A percentile compares a stretch with the other conserved stretches of the same genome.
These are phyloP conservation scores for Colletotrichum sp. DNA, from an alignment of 2,329 filamentous ascomycete genomes.

Conservation along the genomic window DNA sequence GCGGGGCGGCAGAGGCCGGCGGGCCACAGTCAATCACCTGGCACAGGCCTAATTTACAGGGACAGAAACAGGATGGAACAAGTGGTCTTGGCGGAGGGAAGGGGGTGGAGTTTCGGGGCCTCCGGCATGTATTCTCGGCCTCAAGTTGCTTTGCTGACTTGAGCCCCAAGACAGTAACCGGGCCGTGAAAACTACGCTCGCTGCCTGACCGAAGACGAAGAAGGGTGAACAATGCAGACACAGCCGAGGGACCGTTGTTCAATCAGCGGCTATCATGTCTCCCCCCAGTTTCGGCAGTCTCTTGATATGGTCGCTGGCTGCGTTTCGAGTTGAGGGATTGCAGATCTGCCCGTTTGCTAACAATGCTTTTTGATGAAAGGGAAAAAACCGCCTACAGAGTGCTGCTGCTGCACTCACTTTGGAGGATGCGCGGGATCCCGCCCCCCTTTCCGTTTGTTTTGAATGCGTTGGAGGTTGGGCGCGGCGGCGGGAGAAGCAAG, in stretches of 20 bases:
- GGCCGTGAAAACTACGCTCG: background rate
- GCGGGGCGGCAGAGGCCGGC: background rate
- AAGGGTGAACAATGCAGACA: background rate
- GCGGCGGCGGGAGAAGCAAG: background rate
- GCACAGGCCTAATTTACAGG: background rate
- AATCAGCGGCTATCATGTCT: background rate
- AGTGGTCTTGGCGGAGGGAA: background rate
- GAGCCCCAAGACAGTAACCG: background rate
- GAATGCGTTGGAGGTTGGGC: background rate
- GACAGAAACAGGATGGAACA: background rate
- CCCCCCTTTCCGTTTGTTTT: background rate
- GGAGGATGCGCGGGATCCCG: background rate
- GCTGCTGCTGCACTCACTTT: too few species aligned
- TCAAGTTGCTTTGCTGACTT: background rate
- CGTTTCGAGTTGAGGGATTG: conserved; percentile 17
- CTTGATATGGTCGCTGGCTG: background rate
- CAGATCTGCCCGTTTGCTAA: background rate
- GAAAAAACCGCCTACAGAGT: background rate
- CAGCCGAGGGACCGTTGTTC: background rate
- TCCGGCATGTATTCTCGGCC: background rate
- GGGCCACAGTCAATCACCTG: background rate
- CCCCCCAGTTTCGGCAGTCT: conserved; percentile 1
- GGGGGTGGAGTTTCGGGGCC: background rate
- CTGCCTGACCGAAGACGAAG: background rate
- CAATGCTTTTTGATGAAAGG: background rate